phyloP scores from a whole-genome alignment of 2,329 filamentous ascomycete genomes.

The Colletotrichum tropicicola region DNA sequence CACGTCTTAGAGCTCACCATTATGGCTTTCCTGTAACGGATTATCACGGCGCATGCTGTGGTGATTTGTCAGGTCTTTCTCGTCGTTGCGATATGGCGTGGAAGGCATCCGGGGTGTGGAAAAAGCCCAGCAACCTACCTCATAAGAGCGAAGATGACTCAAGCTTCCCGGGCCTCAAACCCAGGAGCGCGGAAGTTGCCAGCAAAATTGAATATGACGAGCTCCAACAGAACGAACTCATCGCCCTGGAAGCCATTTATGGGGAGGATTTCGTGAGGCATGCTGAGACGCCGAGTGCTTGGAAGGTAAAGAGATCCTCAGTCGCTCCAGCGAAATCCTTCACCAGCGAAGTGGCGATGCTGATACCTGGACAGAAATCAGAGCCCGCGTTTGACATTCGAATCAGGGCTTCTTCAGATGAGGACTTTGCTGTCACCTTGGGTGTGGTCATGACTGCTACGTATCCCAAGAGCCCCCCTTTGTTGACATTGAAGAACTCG shows the following conservation, averaged over 20 bases:
- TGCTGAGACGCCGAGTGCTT: conserved; percentile 76
- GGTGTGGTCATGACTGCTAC: conserved; percentile 86
- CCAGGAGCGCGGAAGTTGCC: conserved; percentile 49
- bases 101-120: conserved; percentile 58
- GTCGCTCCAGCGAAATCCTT: conserved; percentile 8
- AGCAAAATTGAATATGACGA: conserved; percentile 77
- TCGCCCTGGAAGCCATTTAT: conserved; percentile 88
- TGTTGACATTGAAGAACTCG: conserved; percentile 73
- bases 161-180: conserved; percentile 61
- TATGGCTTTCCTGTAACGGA: conserved; percentile 60
- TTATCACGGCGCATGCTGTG: conserved; percentile 64
- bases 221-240: conserved; percentile 86
- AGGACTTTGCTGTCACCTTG: conserved; percentile 76
- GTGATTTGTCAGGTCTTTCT: conserved; percentile 37
- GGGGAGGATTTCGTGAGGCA: conserved; percentile 86
- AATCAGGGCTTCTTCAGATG: conserved; percentile 77
- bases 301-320: conserved; percentile 71
- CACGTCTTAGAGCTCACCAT: conserved; percentile 19
- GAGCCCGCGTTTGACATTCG: conserved; percentile 85
- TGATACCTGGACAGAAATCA: conserved; percentile 65
- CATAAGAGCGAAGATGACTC: conserved; percentile 53
- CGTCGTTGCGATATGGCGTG: conserved; percentile 55
- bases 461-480: conserved; percentile 85
- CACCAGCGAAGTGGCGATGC: not conserved
- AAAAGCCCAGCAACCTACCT: conserved; percentile 53